phyloP scores from a whole-genome alignment of 2,329 filamentous ascomycete species.

The Fusarium sp. region DNA sequence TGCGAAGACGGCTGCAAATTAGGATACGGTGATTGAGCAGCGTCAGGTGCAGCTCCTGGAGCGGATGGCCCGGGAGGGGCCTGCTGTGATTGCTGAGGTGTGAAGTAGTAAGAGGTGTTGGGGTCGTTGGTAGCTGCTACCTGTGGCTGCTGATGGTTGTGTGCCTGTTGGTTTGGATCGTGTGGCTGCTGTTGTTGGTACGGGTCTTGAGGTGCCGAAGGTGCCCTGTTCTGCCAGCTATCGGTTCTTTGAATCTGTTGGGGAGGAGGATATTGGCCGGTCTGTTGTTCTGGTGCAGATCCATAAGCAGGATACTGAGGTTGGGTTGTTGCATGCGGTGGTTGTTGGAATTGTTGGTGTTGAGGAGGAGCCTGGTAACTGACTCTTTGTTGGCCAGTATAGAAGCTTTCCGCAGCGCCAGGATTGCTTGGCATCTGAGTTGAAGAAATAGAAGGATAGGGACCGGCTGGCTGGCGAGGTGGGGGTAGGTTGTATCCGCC shows the following conservation, averaged over 20 bases:
- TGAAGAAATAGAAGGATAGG: constrained; percentile 78
- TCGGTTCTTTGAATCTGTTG: constrained; percentile 62
- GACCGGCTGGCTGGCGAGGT: constrained; percentile 64
- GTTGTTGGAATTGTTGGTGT: constrained; percentile 49
- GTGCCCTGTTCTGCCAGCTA: constrained; percentile 62
- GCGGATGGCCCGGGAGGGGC: constrained; percentile 54
- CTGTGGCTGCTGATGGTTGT: constrained; percentile 48
- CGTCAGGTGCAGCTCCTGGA: constrained; percentile 56
- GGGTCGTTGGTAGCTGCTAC: constrained; percentile 59
- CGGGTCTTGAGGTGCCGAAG: constrained; percentile 53
- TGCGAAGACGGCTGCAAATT: constrained; percentile 62
- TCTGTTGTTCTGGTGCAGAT: constrained; percentile 55
- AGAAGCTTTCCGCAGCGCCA: constrained; percentile 81
- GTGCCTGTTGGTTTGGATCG: constrained; percentile 46
- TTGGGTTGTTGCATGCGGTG: constrained; percentile 48
- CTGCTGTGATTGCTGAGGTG: constrained; percentile 53
- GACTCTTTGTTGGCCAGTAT: constrained; percentile 72
- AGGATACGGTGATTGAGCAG: constrained; percentile 63
- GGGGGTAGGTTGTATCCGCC: constrained; percentile 71
- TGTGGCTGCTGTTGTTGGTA: constrained; percentile 46
- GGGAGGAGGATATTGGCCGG: constrained; percentile 59
- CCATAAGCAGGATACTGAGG: constrained; percentile 59
- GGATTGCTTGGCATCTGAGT: constrained; percentile 58
- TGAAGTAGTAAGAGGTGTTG: constrained; percentile 70
- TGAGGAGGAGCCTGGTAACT: constrained; percentile 65